Evolutionary conservation across 345 rosid genomes (phyloP).

Genomic region (Angophora floribunda): DNA sequence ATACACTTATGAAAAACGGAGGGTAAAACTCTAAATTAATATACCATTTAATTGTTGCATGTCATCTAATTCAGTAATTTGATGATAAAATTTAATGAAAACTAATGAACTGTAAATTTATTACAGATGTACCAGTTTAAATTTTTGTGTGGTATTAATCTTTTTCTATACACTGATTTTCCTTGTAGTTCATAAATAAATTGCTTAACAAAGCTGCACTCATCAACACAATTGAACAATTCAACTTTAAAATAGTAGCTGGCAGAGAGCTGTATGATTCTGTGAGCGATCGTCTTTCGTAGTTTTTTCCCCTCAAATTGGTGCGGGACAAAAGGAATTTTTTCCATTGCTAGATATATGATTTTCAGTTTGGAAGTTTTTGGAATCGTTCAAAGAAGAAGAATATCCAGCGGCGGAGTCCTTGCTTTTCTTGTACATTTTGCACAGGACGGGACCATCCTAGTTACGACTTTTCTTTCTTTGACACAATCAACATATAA

Average conservation of each 20-base stretch:
- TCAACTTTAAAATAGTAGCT: background rate
- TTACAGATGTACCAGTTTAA: too few species aligned
- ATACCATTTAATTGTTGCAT: rapidly evolving
- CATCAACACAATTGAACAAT: background rate
- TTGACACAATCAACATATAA: background rate
- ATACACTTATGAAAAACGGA: too few species aligned
- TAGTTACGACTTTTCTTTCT: background rate
- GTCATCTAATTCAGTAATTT: rapidly evolving
- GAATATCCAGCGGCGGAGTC: background rate
- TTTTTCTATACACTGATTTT: too few species aligned
- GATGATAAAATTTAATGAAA: too few species aligned
- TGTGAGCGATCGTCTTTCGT: background rate
- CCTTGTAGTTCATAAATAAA: too few species aligned
- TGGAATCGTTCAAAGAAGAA: background rate
- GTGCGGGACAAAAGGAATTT: background rate
- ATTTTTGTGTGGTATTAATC: background rate
- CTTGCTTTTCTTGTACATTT: background rate
- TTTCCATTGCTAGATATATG: background rate
- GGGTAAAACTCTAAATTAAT: too few species aligned
- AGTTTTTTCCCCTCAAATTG: background rate
- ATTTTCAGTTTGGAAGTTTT: background rate
- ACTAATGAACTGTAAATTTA: too few species aligned
- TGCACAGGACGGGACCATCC: background rate
- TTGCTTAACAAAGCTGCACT: background rate
- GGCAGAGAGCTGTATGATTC: background rate